These are phyloP conservation scores for Arthrobotrys conoides DNA, from an alignment of 2,329 filamentous ascomycete genomes.

Conservation along the genomic window DNA sequence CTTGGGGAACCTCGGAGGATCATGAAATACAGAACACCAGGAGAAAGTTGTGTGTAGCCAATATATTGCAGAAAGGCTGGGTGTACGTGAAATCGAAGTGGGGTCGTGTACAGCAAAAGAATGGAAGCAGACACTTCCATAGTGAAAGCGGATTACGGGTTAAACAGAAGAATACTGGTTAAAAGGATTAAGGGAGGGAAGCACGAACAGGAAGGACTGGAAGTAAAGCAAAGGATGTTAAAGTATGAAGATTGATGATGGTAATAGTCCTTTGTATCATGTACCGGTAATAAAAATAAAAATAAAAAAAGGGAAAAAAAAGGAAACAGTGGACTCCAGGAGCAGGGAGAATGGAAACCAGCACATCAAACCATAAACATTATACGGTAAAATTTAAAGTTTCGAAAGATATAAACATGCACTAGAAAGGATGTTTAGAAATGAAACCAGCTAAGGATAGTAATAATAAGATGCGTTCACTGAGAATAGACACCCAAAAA, in stretches of 20 bases:
- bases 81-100: not conserved
- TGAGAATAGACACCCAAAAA: slow-evolving; percentile 66
- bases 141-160: not conserved
- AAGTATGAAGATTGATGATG: not conserved
- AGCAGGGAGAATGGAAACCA: not conserved
- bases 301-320: not conserved
- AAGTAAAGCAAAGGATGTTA: not conserved
- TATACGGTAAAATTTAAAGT: not conserved
- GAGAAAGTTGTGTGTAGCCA: not conserved
- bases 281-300: too few relatives aligned
- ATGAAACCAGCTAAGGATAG: not conserved
- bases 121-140: too few relatives aligned
- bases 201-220: not conserved
- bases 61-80: not conserved
- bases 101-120: too few relatives aligned
- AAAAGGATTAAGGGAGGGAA: not conserved
- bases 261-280: not conserved
- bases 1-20: not conserved
- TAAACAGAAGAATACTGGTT: not conserved
- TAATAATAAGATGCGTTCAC: slow-evolving; percentile 58
- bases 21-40: not conserved
- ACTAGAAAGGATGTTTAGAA: not conserved
- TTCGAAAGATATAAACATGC: not conserved
- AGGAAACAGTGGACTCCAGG: slow-evolving; percentile 38
- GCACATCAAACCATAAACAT: slow-evolving; percentile 1